phyloP scores from a whole-genome alignment of 2,329 filamentous ascomycete genomes.

The Fusarium heterosporum region DNA sequence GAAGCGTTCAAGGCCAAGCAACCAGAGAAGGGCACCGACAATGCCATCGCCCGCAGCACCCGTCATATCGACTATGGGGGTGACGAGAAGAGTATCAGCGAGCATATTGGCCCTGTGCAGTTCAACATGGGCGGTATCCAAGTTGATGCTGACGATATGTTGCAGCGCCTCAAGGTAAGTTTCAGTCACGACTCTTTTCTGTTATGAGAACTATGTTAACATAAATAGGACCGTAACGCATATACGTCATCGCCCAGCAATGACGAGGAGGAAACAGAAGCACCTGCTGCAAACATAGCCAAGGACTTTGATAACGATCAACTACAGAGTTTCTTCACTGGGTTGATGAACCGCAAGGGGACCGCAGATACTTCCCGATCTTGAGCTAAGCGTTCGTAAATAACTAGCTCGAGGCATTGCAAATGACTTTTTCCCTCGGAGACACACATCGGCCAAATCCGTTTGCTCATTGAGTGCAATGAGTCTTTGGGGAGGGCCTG shows the following conservation, averaged over 20 bases:
- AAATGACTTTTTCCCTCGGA: constrained; percentile 2
- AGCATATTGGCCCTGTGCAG: constrained; percentile 93
- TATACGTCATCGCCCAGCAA: constrained; percentile 61
- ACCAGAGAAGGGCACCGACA: constrained; percentile 57
- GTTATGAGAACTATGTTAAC: constrained; percentile 36
- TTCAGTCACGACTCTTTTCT: not conserved
- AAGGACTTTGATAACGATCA: constrained; percentile 65
- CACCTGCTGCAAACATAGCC: constrained; percentile 56
- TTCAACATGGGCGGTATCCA: constrained; percentile 99
- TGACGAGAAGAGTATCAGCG: constrained; percentile 66
- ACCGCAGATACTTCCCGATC: constrained; percentile 34
- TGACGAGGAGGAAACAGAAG: constrained; percentile 53
- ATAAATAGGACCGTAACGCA: constrained; percentile 66
- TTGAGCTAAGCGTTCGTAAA: constrained; percentile 11
- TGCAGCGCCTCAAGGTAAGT: constrained; percentile 83
- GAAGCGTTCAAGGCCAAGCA: constrained; percentile 71
- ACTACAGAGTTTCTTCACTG: constrained; percentile 69
- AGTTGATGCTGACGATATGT: constrained; percentile 93
- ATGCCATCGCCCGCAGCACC: constrained; percentile 37
- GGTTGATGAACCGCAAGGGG: constrained; percentile 67
- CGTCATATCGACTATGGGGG: constrained; percentile 52
- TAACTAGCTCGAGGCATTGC: constrained; percentile 3
- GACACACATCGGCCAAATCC: constrained; percentile 12
- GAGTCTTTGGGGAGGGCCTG: constrained; percentile 33
- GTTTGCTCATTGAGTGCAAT: constrained; percentile 17